Conservation (phyloP, 2,329 filamentous ascomycete genomes). For the Thielaviopsis populi region DNA sequence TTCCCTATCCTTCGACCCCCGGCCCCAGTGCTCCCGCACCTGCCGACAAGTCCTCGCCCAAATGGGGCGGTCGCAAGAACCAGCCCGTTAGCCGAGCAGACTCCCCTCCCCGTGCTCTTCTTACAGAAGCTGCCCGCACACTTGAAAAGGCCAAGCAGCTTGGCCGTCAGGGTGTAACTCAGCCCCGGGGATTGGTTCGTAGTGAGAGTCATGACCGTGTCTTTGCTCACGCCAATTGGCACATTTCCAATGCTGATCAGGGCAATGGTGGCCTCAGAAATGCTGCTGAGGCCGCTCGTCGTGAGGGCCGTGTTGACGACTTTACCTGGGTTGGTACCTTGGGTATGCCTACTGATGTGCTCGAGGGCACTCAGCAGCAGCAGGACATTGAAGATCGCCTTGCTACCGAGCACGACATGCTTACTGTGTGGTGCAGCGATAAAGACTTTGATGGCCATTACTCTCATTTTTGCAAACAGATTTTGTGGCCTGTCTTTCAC, state of each 20-base stretch:
- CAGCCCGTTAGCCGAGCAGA: slow-evolving; percentile 66
- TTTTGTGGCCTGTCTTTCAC: slow-evolving; percentile 94
- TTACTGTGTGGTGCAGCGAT: slow-evolving; percentile 76
- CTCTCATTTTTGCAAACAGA: slow-evolving; percentile 91
- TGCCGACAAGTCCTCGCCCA: slow-evolving; percentile 58
- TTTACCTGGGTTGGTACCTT: slow-evolving; percentile 85
- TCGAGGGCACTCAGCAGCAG: slow-evolving; percentile 59
- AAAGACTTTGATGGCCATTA: slow-evolving; percentile 93
- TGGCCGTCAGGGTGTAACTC: slow-evolving; percentile 41
- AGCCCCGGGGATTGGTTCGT: slow-evolving; percentile 36
- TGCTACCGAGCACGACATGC: slow-evolving; percentile 64
- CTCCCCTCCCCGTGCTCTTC: slow-evolving; percentile 58
- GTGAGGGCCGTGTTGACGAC: slow-evolving; percentile 54
- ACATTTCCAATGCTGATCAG: slow-evolving; percentile 69
- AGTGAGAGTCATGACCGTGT: slow-evolving; percentile 52
- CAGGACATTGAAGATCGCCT: slow-evolving; percentile 71
- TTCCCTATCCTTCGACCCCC: slow-evolving; percentile 33
- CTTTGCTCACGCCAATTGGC: slow-evolving; percentile 69
- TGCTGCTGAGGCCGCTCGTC: slow-evolving; percentile 62
- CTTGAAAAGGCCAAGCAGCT: slow-evolving; percentile 38
- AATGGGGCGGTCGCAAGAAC: slow-evolving; percentile 60
- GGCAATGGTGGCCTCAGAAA: slow-evolving; percentile 88
- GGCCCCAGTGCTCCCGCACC: slow-evolving; percentile 39
- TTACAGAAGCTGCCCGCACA: slow-evolving; percentile 51
- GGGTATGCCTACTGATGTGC: slow-evolving; percentile 82